Evolutionary conservation across 228 moss, liverwort and hornwort species (phyloP), one percentile per base, ranked within the genome.

Genomic region (Sphagnum magellanicum): DNA sequence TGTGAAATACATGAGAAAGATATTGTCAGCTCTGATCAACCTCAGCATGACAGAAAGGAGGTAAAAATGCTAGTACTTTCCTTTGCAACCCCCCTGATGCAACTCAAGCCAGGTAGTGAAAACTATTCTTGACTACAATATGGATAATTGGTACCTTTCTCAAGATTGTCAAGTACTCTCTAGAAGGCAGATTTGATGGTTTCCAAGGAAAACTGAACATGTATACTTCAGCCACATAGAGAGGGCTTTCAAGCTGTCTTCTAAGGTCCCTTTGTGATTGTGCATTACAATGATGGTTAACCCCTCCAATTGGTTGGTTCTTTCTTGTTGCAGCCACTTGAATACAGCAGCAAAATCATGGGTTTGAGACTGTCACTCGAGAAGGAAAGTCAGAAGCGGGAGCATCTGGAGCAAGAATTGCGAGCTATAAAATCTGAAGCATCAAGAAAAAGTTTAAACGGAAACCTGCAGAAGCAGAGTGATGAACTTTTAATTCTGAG

Each of bases 401-500:
- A 74, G 49, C 77, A 78, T 48, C 53, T 79, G 71, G 91, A 88
- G 72, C 79, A 77, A 61, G 86, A 94, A 78, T 76, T 84, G 68
- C 69, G 66, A 47, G 76, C 77, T 46, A 66, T 86, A 60, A 79
- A 76, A 74, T 69, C 73, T 0, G 84, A 82, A 73, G 67, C 78
- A 75, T 83, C 81, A 5, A 94, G 81, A 63, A 63, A 81, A 67
- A 72, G 68, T 55, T 67, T 69, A 6, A 85, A 85, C 68, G 85
- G 85, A 51, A 78, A 63, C 66, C 68, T 81, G 58, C 74, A 76
- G 4, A 71, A 81, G 70, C 83, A 89, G 64, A 82, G 85, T 57
- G 87, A 83, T 71, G 95, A 95, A 53, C 73, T 92, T 51, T 63
- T 86, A 58, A 79, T 74, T 10, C 68, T 89, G 70, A 83, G 84